Conservation (phyloP, 2,329 filamentous ascomycete genomes). For the Acephala macrosclerotiorum region DNA sequence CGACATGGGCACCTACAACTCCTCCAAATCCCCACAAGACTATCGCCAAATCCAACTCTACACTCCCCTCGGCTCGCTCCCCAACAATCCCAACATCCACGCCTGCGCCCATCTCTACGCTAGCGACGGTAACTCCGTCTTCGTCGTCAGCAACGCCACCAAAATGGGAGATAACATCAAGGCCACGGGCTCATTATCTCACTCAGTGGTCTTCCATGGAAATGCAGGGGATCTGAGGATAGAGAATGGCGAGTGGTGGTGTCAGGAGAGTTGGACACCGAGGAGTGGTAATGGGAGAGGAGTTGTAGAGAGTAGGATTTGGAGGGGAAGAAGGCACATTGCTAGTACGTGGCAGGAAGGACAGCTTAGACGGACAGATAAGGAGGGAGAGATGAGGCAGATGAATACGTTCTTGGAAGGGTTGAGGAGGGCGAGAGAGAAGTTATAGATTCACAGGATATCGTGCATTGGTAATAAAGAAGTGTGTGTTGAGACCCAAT, state of each 20-base stretch:
- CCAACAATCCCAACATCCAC: slow-evolving; percentile 58
- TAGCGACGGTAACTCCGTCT: slow-evolving; percentile 61
- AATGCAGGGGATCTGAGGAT: slow-evolving; percentile 50
- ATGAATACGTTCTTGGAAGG: slow-evolving; percentile 22
- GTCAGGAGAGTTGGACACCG: slow-evolving; percentile 56
- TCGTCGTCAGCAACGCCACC: slow-evolving; percentile 58
- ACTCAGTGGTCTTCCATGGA: slow-evolving; percentile 56
- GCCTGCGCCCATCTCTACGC: slow-evolving; percentile 64
- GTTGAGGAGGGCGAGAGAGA: slow-evolving; percentile 6
- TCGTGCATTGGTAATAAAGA: too few relatives aligned
- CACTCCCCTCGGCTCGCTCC: slow-evolving; percentile 50
- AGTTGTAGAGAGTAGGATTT: slow-evolving; percentile 55
- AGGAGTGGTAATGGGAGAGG: slow-evolving; percentile 53
- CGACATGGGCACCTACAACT: slow-evolving; percentile 59
- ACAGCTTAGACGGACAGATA: slow-evolving; percentile 44
- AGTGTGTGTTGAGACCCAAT: too few relatives aligned
- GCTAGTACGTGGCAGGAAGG: slow-evolving; percentile 58
- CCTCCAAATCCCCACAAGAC: slow-evolving; percentile 24
- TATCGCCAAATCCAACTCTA: slow-evolving; percentile 56
- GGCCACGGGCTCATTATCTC: slow-evolving; percentile 54
- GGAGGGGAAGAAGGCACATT: slow-evolving; percentile 46
- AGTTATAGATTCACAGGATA: too few relatives aligned
- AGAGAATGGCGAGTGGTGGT: slow-evolving; percentile 50
- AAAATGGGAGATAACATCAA: slow-evolving; percentile 48
- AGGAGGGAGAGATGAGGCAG: slow-evolving; percentile 19